phyloP scores from a whole-genome alignment of 2,329 filamentous ascomycete species.

The Hypoxylon sp. region DNA sequence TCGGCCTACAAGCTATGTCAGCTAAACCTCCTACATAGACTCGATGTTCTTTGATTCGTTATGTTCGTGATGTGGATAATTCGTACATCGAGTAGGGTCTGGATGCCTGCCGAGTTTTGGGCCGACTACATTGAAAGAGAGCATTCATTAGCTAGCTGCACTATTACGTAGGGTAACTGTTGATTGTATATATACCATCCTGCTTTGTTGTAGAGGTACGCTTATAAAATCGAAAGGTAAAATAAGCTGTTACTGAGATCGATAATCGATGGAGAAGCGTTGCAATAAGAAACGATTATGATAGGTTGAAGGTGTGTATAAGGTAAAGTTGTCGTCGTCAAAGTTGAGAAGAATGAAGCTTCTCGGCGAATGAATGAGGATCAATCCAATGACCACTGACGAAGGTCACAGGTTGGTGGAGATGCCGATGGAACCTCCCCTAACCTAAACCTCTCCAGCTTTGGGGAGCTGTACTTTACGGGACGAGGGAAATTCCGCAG shows the following conservation, averaged over 20 bases:
- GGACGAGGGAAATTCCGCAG: slow-evolving; percentile 32
- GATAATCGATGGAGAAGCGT: slow-evolving; percentile 13
- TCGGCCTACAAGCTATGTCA: slow-evolving; percentile 72
- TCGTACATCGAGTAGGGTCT: slow-evolving; percentile 96
- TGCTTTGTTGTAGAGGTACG: slow-evolving; percentile 6
- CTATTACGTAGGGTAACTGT: slow-evolving; percentile 2
- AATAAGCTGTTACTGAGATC: neutral
- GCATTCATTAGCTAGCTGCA: slow-evolving; percentile 37
- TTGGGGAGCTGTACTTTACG: neutral
- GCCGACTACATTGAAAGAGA: slow-evolving; percentile 72
- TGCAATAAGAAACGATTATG: slow-evolving; percentile 11
- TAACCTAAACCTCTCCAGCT: too few species aligned
- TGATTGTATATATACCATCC: slow-evolving; percentile 26
- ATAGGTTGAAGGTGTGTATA: slow-evolving; percentile 10
- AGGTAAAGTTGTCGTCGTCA: slow-evolving; percentile 6
- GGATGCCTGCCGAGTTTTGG: slow-evolving; percentile 98
- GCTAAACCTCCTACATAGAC: slow-evolving; percentile 3
- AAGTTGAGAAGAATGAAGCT: too few species aligned
- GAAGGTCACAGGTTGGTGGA: slow-evolving; percentile 23
- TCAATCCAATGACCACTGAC: slow-evolving; percentile 22
- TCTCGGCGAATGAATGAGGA: slow-evolving; percentile 2
- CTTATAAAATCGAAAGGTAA: neutral
- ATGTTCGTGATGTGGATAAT: slow-evolving; percentile 5
- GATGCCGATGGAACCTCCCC: too few species aligned
- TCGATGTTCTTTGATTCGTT: neutral